Base-by-base conservation (phyloP, 2,329 filamentous ascomycete genomes). In the Huntiella savannae region DNA sequence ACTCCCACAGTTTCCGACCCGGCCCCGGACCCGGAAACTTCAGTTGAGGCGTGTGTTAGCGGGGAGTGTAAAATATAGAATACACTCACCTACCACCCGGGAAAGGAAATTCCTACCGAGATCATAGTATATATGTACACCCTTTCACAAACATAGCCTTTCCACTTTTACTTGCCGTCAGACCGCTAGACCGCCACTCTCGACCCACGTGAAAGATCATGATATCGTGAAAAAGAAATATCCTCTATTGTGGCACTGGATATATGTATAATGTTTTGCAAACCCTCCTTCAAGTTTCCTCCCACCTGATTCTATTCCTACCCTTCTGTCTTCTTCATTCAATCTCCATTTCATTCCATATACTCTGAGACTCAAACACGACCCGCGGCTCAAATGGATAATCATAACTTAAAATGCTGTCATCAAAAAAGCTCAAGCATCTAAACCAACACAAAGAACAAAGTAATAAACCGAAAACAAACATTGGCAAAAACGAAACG, bases 1-100 rank as follows among this genome's bases (percentile, higher is more conserved):
- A 69, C 45, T 57, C 67, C 41, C 49, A 46, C 15, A 47, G 22
- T 12, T 13, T 10, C 22, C 7, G 22, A 28, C 6, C 22, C 22
- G 22, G 22, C 5, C 17, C 17, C 22, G 22, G 22, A 19, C 6
- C 22, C 22, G 6, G 22, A 28, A 10, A 28, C 22, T 10, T 2
- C 22, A 10, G 22, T 1, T 28, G 16, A n/a, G 8, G 13, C 34
- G 4, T 51, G 49, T 46, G 39, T 22, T 15, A 40, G 41, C 10
- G 45, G 45, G 33, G 40, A 46, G n/a, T 43, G 48, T n/a, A 33
- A 39, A 12, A 3, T 10, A 5, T 37, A 16, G 4, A 19, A 19
- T 19, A 4, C 17, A 35, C 12, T 6, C 8, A 28, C 7, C 8
- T 2, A 28, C 48, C 17, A 4, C 4, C 17, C 43, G 16, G 40